phyloP scores from a whole-genome alignment of 2,329 filamentous ascomycete genomes.

The Paecilomyces dactylethromorphus region DNA sequence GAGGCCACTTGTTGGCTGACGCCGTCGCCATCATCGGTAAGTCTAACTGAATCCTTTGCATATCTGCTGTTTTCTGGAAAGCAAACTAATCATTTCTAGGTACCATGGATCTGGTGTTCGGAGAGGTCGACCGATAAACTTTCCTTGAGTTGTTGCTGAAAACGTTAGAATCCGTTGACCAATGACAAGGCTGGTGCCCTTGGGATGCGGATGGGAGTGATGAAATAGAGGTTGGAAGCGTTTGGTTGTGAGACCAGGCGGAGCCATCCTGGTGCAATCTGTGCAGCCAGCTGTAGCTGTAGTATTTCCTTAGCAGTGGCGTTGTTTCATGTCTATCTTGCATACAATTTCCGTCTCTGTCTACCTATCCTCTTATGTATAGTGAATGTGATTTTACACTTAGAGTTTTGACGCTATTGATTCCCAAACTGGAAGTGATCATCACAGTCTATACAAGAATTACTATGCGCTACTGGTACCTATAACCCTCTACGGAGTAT shows the following conservation, averaged over 20 bases:
- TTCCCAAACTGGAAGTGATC: not conserved
- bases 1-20: slow-evolving; percentile 90
- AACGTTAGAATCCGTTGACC: not conserved
- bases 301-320: not conserved
- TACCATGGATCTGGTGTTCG: slow-evolving; percentile 84
- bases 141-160: not conserved
- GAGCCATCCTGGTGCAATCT: not conserved
- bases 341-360: not conserved
- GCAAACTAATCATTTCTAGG: slow-evolving; percentile 21
- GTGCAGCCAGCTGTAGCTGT: not conserved
- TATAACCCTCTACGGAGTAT: not conserved
- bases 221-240: not conserved
- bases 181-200: not conserved
- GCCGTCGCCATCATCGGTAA: slow-evolving; percentile 86
- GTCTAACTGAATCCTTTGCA: slow-evolving; percentile 6
- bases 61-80: not conserved
- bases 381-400: not conserved
- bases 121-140: slow-evolving; percentile 54
- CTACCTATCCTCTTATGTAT: not conserved
- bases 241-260: not conserved
- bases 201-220: not conserved
- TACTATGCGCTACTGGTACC: not conserved
- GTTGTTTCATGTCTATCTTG: not conserved
- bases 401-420: not conserved
- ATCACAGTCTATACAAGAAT: not conserved